Evolutionary conservation across 768 basidiomycete species (phyloP), one percentile per base, ranked within the genome.

Genomic region (Termitomyces sp.): DNA sequence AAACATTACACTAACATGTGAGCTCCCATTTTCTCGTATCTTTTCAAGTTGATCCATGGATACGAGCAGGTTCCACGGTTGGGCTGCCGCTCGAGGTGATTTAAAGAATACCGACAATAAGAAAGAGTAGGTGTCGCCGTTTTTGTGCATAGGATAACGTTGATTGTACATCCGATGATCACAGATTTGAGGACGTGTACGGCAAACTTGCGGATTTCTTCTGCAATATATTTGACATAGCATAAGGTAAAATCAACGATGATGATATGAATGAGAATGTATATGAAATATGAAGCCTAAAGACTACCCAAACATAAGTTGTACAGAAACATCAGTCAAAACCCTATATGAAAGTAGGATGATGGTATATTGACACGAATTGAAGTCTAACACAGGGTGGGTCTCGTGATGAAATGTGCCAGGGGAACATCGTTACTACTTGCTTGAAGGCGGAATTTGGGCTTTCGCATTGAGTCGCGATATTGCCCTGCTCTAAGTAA

Each of bases 31-130:
- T 51, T 57, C 4, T 30, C 42, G 58, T 54, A 41, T 51, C 56
- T 8, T 25, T 12, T 34, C 3, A 3, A 34, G 11, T 14, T 39
- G n/a, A 34, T 32, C 46, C 23, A 44, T 46, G 19, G n/a, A 10
- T 45, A 35, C 23, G 16, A 14, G 8, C 55, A 82, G 81, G 72
- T 78, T 79, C 70, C 85, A 86, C 61, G 84, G 84, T 34, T 88
- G 78, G 73, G 82, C 84, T 5, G 85, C 83, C 19, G 85, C 85
- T 3, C 74, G 84, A 46, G 84, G 76, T 2, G 72, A 86, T 64
- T 71, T 86, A 52, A 72, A 76, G 27, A 72, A 85, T 51, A 66
- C 72, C 21, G 81, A 84, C 56, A 85, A 84, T 67, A 77, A 77
- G 65, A 79, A 79, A 64, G 79, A 81, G 76, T 85, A 69, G 56